Evolutionary conservation across 805 yeast species (phyloP), one percentile per base, ranked within the genome.

Genomic region (Wickerhamiella vanderwaltii): DNA sequence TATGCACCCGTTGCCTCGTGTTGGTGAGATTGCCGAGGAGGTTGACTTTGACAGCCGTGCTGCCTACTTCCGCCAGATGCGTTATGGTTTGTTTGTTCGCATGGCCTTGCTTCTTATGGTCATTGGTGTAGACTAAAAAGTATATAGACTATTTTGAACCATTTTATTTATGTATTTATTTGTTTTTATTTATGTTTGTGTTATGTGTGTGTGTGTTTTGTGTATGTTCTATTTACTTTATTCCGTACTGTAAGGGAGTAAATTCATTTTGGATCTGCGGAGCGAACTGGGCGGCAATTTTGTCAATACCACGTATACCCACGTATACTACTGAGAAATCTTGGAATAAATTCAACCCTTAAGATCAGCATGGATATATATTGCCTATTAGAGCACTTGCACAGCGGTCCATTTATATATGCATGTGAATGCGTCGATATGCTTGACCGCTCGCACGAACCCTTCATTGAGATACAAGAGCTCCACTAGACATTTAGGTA

Each of bases 31-130:
- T 54, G 82, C 82, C 58, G 97, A 87, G 67, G 98, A 91, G 68
- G 97, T 91, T 57, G 99, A 91, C 63, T 91, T 88, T 59, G 99
- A 91, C 66, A 96, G 88, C 65, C 82, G 99, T 64, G 97, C 98
- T 51, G 97, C 98, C 46, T 91, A 91, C 70, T 91, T 91, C 73
- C 82, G 99, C 75, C 97, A 91, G 71, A 91, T 91, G 98, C 81
- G 94, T 64, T 88, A 91, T 61, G 99, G 99, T 48, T 71, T 91
- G 62, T 91, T 79, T 60, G 95, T 93, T 35, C 86, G 99, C 73
- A 91, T 91, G 99, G 98, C 99, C 9, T 69, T 91, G 54, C 73
- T 91, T 60, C 95, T 97, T 43, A 81, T 91, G 94, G 98, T 93
- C 49, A 78, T 91, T 64, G 97, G 97, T 58, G 86, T 84, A 56